These are phyloP conservation scores for Thelephora terrestris DNA, from an alignment of 1,284 basidiomycete genomes.

Conservation along the genomic window DNA sequence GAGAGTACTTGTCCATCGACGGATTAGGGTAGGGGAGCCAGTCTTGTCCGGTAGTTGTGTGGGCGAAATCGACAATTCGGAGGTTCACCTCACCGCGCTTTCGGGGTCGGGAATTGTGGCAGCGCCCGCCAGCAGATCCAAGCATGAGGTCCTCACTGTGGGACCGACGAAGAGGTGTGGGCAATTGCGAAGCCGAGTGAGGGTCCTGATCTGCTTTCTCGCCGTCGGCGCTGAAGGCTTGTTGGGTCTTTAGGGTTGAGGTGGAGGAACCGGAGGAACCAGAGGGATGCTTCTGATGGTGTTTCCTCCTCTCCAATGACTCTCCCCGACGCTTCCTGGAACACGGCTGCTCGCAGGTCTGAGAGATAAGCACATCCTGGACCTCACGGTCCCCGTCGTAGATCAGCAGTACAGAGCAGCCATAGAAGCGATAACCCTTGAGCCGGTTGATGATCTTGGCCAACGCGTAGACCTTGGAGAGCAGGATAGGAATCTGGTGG, in stretches of 20 bases:
- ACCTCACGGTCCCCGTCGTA: constrained; percentile 92
- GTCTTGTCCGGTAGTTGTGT: constrained; percentile 93
- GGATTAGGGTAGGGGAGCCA: constrained; percentile 56
- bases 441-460: constrained; percentile 84
- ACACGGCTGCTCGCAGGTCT: constrained; percentile 55
- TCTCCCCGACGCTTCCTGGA: constrained; percentile 68
- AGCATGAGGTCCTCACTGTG: constrained; percentile 68
- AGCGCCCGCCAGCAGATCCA: constrained; percentile 50
- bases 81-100: constrained; percentile 91
- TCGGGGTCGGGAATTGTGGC: constrained; percentile 37
- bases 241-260: background rate
- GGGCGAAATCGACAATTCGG: constrained; percentile 97
- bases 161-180: constrained; percentile 50
- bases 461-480: constrained; percentile 90
- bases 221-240: constrained; percentile 21
- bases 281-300: background rate
- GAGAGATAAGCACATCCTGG: constrained; percentile 64
- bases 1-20: constrained; percentile 14
- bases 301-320: constrained; percentile 52
- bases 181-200: constrained; percentile 6
- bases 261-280: background rate
- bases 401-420: constrained; percentile 92
- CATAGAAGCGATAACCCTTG: constrained; percentile 95
- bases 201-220: constrained; percentile 24
- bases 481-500: constrained; percentile 86